These are phyloP conservation scores for Parasarocladium wereldwijsianum DNA, from an alignment of 2,329 filamentous ascomycete genomes.

Conservation along the genomic window DNA sequence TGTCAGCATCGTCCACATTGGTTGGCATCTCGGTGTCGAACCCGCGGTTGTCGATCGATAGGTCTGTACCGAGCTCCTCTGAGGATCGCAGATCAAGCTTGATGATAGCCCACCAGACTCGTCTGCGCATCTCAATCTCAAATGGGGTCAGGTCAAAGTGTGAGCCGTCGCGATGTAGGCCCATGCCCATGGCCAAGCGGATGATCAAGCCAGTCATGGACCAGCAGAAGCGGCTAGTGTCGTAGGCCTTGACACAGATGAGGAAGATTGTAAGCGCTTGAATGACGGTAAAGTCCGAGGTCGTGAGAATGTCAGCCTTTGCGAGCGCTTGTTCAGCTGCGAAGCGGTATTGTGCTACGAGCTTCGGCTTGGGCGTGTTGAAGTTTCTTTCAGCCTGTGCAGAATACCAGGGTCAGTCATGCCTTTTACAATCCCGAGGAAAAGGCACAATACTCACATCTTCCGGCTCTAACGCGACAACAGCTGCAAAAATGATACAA, in stretches of 20 bases:
- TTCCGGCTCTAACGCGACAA: constrained; percentile 44
- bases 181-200: constrained; percentile 45
- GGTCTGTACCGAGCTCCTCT: constrained; percentile 36
- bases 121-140: constrained; percentile 43
- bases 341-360: constrained; percentile 32
- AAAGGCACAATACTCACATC: constrained; percentile 26
- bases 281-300: constrained; percentile 39
- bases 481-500: constrained; percentile 42
- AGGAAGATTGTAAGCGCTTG: constrained; percentile 46
- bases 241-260: constrained; percentile 28
- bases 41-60: constrained; percentile 23
- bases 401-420: background rate
- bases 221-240: constrained; percentile 42
- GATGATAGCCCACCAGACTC: constrained; percentile 47
- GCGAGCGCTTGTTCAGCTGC: constrained; percentile 43
- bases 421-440: background rate
- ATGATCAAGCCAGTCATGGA: constrained; percentile 41
- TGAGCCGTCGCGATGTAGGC: constrained; percentile 41
- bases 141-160: constrained; percentile 38
- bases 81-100: constrained; percentile 39
- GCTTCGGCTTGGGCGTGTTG: constrained; percentile 25
- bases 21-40: constrained; percentile 34
- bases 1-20: constrained; percentile 35
- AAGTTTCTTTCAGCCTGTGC: constrained; percentile 18
- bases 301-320: constrained; percentile 41